Base-by-base conservation (phyloP, 2,329 filamentous ascomycete species). In the Exophiala aquamarina region DNA sequence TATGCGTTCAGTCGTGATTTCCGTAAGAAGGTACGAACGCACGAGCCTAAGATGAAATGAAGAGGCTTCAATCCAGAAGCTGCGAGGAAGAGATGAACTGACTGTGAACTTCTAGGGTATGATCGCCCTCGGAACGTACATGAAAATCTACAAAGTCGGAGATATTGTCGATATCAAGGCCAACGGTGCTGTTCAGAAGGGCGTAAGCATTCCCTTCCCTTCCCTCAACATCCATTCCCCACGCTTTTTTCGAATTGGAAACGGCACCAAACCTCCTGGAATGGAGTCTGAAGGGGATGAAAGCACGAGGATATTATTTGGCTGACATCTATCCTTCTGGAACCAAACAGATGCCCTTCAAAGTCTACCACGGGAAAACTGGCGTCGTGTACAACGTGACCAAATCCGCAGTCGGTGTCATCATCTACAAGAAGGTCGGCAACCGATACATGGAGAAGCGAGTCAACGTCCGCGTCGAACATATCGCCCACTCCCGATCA, bases 371-470 rank as follows among this genome's bases (percentile, higher is more conserved):
- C 83, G 93, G 92, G 70, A 97, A 97, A 88, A 95, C 91, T 59
- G 90, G 90, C 71, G 88, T 95, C 67, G 79, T 95, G 77, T 95
- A 95, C 88, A 98, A 98, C 82, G 93, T 98, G 68, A 93, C 92
- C 78, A 95, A 96, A 85, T 87, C 83, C 66, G 88, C 93, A 61
- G 90, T 98, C 72, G 93, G 93, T 69, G 87, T 98, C 75, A 96
- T 98, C 79, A 88, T 98, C 78, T 92, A 95, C 87, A 96, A 95
- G 85, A 89, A 94, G 76, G 93, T 98, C 73, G 90, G 91, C 79
- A 93, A 97, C 86, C 88, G 92, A 70, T 98, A 96, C 85, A 82
- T 98, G 74, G 93, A 98, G 88, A 98, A 98, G 90, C 92, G 93
- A 75, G 85, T 98, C 81, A 97, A 95, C 85, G 82, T 98, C 78